These are phyloP conservation scores for Willaertia magna DNA, from an alignment of 208 protist genomes.

Conservation along the genomic window DNA sequence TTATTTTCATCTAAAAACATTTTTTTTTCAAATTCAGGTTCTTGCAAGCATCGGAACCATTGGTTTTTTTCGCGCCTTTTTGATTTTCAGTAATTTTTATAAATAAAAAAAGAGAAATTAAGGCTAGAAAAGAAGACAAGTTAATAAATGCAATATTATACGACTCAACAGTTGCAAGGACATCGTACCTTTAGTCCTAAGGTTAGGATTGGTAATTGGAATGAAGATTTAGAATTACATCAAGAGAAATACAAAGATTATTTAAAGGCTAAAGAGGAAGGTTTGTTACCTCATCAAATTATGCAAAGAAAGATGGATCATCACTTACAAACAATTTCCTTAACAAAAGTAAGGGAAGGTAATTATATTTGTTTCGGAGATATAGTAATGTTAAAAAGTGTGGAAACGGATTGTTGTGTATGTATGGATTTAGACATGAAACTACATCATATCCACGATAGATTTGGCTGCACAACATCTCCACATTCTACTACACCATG, in stretches of 20 bases:
- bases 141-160: slow-evolving; percentile 5
- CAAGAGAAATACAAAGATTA: not conserved
- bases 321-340: not conserved
- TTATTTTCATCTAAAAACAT: too few species aligned
- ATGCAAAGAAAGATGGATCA: not conserved
- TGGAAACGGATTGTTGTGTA: not conserved
- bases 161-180: not conserved
- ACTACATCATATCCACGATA: not conserved
- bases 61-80: too few species aligned
- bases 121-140: too few species aligned
- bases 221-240: not conserved
- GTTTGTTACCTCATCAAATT: not conserved
- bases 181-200: not conserved
- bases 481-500: not conserved
- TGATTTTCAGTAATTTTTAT: too few species aligned
- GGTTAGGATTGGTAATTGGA: not conserved
- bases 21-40: too few species aligned
- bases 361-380: not conserved
- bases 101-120: too few species aligned
- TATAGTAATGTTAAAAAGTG: not conserved
- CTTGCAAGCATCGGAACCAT: too few species aligned
- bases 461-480: not conserved
- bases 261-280: not conserved
- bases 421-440: not conserved
- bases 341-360: not conserved